Percentiles rank a stretch among this genome's conserved stretches.
Evolutionary conservation across 148 eudicot genomes (phyloP).

Genomic region (Arctostaphylos glauca): DNA sequence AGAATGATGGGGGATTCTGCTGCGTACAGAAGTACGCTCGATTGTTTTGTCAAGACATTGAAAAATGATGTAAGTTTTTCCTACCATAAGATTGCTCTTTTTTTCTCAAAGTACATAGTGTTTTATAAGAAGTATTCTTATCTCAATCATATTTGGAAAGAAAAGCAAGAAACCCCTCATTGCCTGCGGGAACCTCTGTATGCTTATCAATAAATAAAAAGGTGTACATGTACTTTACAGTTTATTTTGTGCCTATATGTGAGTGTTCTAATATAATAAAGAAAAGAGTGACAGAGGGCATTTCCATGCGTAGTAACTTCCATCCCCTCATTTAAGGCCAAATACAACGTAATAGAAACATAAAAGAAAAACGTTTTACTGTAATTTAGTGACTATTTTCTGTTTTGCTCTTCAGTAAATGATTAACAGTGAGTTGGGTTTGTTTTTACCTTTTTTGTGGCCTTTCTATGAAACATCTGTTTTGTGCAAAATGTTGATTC

Average conservation of each 20-base stretch:
- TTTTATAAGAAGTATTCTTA: not conserved
- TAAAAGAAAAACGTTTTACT: not conserved
- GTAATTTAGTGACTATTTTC: not conserved
- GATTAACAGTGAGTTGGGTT: not conserved
- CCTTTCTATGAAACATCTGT: not conserved
- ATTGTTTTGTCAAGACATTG: conserved; percentile 86
- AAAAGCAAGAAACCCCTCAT: not conserved
- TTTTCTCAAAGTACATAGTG: no score
- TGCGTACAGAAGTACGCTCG: conserved; percentile 75
- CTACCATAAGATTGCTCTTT: not conserved
- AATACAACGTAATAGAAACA: not conserved
- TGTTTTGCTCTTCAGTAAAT: not conserved
- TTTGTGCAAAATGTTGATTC: not conserved
- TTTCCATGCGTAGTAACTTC: not conserved
- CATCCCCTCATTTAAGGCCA: not conserved
- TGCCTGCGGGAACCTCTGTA: not conserved
- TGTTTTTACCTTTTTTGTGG: not conserved
- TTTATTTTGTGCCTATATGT: not conserved
- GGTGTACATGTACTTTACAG: no score
- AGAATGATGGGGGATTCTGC: conserved; percentile 99
- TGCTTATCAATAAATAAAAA: not conserved
- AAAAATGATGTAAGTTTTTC: conserved; percentile 75
- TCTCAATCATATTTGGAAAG: not conserved
- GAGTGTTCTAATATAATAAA: not conserved
- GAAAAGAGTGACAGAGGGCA: not conserved